phyloP scores from a whole-genome alignment of 805 yeast species.

The Brettanomyces custersianus region DNA sequence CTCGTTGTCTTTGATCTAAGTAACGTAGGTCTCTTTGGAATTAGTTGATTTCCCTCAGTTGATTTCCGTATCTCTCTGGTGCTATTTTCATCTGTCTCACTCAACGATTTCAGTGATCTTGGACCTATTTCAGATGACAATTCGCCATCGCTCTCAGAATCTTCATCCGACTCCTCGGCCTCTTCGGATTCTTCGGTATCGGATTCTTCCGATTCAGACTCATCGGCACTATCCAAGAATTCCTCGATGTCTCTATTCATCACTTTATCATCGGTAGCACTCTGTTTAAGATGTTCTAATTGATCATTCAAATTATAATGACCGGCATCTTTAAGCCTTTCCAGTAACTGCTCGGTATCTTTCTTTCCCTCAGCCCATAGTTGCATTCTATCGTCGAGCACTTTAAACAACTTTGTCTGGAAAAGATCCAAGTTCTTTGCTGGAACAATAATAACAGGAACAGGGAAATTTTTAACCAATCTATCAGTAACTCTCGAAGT shows the following conservation, averaged over 20 bases:
- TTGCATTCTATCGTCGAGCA: slow-evolving; percentile 18
- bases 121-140: neutral
- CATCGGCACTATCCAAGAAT: neutral
- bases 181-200: slow-evolving; percentile 7
- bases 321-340: slow-evolving; percentile 19
- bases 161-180: slow-evolving; percentile 8
- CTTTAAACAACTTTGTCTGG: slow-evolving; percentile 34
- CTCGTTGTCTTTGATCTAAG: neutral
- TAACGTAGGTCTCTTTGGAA: neutral
- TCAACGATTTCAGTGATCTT: no score
- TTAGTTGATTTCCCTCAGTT: neutral
- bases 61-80: no score
- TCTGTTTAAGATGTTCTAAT: slow-evolving; percentile 8
- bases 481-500: slow-evolving; percentile 57
- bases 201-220: slow-evolving; percentile 5
- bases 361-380: slow-evolving; percentile 5
- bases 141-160: neutral
- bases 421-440: slow-evolving; percentile 47
- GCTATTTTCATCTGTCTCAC: no score
- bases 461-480: slow-evolving; percentile 51
- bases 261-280: slow-evolving; percentile 8
- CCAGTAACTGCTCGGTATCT: slow-evolving; percentile 11
- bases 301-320: slow-evolving; percentile 19
- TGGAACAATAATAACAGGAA: slow-evolving; percentile 63
- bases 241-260: slow-evolving; percentile 9